Conservation (phyloP, 78 protist species). For the Dictyostelium brefeldianum region DNA sequence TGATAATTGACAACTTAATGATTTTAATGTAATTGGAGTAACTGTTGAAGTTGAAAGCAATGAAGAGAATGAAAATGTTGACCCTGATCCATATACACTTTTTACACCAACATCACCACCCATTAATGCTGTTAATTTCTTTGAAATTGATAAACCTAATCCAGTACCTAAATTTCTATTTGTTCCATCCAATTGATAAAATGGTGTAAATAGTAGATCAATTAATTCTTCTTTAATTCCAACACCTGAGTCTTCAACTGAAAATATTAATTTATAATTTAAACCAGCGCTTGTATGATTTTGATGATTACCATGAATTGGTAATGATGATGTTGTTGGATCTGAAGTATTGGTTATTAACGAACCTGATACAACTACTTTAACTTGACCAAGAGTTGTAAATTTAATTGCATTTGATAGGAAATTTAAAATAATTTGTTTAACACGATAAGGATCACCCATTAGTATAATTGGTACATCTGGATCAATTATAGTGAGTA, state of each 20-base stretch:
- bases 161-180: constrained; percentile 79
- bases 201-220: constrained; percentile 39
- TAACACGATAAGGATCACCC: constrained; percentile 76
- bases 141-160: constrained; percentile 76
- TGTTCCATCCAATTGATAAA: constrained; percentile 40
- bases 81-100: constrained; percentile 65
- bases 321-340: too few species aligned
- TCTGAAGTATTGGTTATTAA: neutral
- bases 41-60: neutral
- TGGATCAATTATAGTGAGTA: constrained; percentile 42
- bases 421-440: constrained; percentile 75
- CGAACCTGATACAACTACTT: constrained; percentile 26
- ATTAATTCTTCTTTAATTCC: constrained; percentile 48
- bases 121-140: constrained; percentile 61
- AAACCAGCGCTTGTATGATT: neutral
- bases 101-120: constrained; percentile 60
- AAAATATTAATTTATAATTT: constrained; percentile 26
- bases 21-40: neutral
- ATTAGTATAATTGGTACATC: constrained; percentile 55
- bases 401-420: constrained; percentile 78
- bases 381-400: constrained; percentile 69
- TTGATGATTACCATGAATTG: neutral
- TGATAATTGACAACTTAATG: neutral
- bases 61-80: constrained; percentile 75
- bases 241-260: constrained; percentile 76